Evolutionary conservation across 495 filamentous ascomycete genomes (phyloP), one percentile per base, ranked within the genome.

Genomic region (Cercophora samala): DNA sequence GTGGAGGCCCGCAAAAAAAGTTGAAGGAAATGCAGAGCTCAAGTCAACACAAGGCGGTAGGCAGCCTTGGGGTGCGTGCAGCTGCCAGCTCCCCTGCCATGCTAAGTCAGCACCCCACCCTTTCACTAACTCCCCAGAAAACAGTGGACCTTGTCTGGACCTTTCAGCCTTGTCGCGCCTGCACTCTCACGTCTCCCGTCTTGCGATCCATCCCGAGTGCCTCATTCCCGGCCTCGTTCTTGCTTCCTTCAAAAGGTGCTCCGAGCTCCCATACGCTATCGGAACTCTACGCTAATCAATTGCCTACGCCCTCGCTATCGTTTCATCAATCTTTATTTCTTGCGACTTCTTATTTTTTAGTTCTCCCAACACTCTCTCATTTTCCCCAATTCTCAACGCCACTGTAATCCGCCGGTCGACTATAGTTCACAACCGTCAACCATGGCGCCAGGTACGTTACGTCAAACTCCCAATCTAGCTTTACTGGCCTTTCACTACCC

Each of bases 1-100:
- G 59, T 71, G 65, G 64, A 71, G 66, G 54, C 62, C 68, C 72
- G 60, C 71, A 71, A 79, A 81, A 80, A 80, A 79, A 76, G 71
- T 74, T 65, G 72, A 67, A 61, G 68, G 64, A 64, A 32, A 32
- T 32, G 68, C 68, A 65, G 60, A n/a, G n/a, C 66, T 63, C 54
- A 66, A 71, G 61, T 62, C 63, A 69, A 65, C 64, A 29, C n/a
- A 67, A 64, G 66, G 22, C 53, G 22, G n/a, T 19, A 56, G 63
- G 73, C 74, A 74, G 75, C 69, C 71, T 76, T 72, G 69, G 68
- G 26, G 26, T 29, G 26, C 26, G 26, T 29, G 26, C 26, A 29
- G 26, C 26, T 29, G 3, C 52, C 3, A 60, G 58, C 69, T 68
- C 63, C 64, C 69, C 56, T 64, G 42, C 25, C 53, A 26, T 37